A percentile compares a stretch with the other conserved stretches of the same genome.
phyloP scores from a whole-genome alignment of 495 filamentous ascomycete genomes.

The Hypoxylon trugodes region DNA sequence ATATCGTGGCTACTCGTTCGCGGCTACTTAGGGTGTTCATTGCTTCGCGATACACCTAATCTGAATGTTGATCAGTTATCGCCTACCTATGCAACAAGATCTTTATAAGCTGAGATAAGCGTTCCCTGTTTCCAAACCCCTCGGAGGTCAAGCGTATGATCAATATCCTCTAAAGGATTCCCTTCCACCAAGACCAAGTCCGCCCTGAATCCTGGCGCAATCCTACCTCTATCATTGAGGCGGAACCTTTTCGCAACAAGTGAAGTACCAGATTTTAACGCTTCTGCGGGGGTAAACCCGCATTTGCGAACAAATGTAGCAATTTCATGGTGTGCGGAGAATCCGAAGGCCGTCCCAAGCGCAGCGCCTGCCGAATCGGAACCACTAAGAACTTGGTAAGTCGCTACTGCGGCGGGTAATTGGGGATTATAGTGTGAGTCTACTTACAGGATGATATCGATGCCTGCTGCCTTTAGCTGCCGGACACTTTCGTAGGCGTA shows the following conservation, averaged over 20 bases:
- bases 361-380: conserved; percentile 34
- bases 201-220: conserved; percentile 42
- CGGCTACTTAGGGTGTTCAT: too few species aligned
- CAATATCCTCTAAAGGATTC: conserved; percentile 45
- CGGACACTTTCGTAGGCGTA: conserved; percentile 30
- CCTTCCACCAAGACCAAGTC: conserved; percentile 48
- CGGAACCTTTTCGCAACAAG: conserved; percentile 41
- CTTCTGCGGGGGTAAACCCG: conserved; percentile 44
- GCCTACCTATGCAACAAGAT: neutral
- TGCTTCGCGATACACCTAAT: too few species aligned
- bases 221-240: conserved; percentile 43
- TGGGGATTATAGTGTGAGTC: neutral
- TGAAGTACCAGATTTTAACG: conserved; percentile 36
- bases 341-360: conserved; percentile 21
- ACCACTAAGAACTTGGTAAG: conserved; percentile 1
- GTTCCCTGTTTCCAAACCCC: conserved; percentile 31
- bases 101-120: conserved; percentile 15
- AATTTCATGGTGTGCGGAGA: conserved; percentile 28
- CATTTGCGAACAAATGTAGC: conserved; percentile 19
- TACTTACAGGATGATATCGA: conserved; percentile 26
- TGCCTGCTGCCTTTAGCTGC: conserved; percentile 22
- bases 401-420: neutral
- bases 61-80: neutral
- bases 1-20: too few species aligned
- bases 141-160: conserved; percentile 21